Conservation (phyloP, 345 rosid species). For the Hypericum androsaemum region DNA sequence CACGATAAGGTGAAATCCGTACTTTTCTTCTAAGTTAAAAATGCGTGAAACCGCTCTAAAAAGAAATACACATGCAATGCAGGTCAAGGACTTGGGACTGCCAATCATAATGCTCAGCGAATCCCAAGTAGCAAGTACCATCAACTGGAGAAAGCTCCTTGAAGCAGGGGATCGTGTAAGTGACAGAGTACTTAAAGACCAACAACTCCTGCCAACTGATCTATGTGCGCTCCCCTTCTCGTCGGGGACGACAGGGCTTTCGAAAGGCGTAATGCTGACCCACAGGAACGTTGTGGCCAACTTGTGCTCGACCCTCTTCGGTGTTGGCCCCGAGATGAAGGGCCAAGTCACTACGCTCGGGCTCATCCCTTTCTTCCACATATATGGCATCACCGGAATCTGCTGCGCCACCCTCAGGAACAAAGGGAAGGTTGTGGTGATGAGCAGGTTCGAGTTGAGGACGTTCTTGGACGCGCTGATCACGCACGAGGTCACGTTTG, state of each 20-base stretch:
- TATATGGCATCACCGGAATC: constrained; percentile 76
- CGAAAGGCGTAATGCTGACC: constrained; percentile 84
- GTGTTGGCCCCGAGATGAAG: constrained; percentile 53
- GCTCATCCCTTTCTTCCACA: constrained; percentile 89
- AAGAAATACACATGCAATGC: neutral
- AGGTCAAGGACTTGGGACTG: constrained; percentile 49
- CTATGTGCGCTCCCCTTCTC: constrained; percentile 96
- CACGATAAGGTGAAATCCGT: constrained; percentile 44
- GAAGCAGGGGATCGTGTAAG: constrained; percentile 59
- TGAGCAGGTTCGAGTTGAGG: constrained; percentile 65
- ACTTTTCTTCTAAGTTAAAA: neutral
- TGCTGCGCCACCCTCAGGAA: constrained; percentile 77
- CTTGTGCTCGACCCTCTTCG: constrained; percentile 74
- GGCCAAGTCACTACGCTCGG: constrained; percentile 64
- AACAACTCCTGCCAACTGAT: constrained; percentile 45
- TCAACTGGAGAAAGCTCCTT: constrained; percentile 68
- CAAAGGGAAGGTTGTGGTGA: constrained; percentile 85
- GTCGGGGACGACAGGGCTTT: constrained; percentile 88
- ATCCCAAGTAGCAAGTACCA: constrained; percentile 35
- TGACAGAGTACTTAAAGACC: constrained; percentile 8
- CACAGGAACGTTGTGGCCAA: constrained; percentile 82
- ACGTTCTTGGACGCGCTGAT: constrained; percentile 59
- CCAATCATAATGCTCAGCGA: constrained; percentile 60
- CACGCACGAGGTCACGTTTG: constrained; percentile 66
- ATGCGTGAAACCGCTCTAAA: neutral